A percentile compares a stretch with the other conserved stretches of the same genome.
Evolutionary conservation across 1,284 basidiomycete species (phyloP).

Genomic region (Marasmius fiardii): DNA sequence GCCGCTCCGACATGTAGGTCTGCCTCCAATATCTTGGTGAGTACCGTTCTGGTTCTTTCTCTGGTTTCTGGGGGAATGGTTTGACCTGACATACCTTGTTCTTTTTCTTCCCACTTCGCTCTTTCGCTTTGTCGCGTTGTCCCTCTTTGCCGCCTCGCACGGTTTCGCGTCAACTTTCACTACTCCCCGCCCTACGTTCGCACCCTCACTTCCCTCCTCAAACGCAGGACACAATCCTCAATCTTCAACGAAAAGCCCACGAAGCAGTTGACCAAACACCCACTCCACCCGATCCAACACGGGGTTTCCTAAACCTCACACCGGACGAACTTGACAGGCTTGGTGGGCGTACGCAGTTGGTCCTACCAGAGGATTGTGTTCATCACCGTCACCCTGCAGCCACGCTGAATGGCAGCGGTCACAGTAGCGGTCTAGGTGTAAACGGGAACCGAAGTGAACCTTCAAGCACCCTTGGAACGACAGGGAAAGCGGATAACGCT

Average conservation of each 20-base stretch:
- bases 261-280: constrained; percentile 39
- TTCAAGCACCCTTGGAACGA: background rate
- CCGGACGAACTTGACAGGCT: constrained; percentile 58
- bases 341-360: constrained; percentile 55
- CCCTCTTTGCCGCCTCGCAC: no score
- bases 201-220: no score
- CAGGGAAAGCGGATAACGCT: background rate
- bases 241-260: constrained; percentile 49
- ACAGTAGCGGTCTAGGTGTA: background rate
- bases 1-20: constrained; percentile 42
- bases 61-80: background rate
- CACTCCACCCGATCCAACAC: constrained; percentile 10
- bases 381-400: background rate
- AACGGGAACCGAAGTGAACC: background rate
- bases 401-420: background rate
- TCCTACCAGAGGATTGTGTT: constrained; percentile 20
- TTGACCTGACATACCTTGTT: no score
- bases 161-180: no score
- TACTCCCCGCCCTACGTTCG: no score
- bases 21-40: constrained; percentile 49
- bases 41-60: constrained; percentile 17
- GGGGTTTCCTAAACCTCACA: constrained; percentile 18
- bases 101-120: no score
- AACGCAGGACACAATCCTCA: constrained; percentile 44
- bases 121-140: no score